Conservation (phyloP, 148 eudicot species). For the Camellia japonica region DNA sequence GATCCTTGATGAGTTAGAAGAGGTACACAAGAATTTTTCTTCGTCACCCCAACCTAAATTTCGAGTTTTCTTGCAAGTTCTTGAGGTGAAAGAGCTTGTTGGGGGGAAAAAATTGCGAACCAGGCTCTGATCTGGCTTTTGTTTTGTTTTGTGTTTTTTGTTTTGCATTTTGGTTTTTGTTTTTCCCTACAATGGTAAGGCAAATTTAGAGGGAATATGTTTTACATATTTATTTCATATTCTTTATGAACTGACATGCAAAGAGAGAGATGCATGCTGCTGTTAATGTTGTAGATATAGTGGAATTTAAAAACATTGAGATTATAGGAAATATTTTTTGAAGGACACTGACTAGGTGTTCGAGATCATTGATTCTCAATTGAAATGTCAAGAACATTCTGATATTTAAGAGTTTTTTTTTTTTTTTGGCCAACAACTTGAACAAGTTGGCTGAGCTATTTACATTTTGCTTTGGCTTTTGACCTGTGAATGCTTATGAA, state of each 20-base stretch:
- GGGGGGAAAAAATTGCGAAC: neutral
- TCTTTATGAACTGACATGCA: neutral
- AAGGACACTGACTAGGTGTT: neutral
- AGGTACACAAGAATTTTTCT: neutral
- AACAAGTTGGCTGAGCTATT: no score
- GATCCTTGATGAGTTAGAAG: slow-evolving; percentile 30
- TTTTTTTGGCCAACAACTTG: no score
- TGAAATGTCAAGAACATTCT: neutral
- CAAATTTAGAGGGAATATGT: slow-evolving; percentile 8
- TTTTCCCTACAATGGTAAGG: slow-evolving; percentile 3
- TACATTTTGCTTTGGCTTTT: no score
- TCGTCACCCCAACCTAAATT: neutral
- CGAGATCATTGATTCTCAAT: neutral
- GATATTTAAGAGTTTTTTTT: no score
- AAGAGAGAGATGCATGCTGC: neutral
- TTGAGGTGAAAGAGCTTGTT: neutral
- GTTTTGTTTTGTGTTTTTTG: no score
- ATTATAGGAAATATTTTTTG: neutral
- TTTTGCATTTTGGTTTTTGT: no score
- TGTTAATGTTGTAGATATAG: neutral
- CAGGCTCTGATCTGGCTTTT: neutral
- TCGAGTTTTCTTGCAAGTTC: neutral
- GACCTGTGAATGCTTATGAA: no score
- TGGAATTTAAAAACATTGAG: neutral
- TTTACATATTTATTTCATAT: neutral